A percentile compares a stretch with the other conserved stretches of the same genome.
Evolutionary conservation across 148 eudicot species (phyloP).

Genomic region (Linanthus parryae): DNA sequence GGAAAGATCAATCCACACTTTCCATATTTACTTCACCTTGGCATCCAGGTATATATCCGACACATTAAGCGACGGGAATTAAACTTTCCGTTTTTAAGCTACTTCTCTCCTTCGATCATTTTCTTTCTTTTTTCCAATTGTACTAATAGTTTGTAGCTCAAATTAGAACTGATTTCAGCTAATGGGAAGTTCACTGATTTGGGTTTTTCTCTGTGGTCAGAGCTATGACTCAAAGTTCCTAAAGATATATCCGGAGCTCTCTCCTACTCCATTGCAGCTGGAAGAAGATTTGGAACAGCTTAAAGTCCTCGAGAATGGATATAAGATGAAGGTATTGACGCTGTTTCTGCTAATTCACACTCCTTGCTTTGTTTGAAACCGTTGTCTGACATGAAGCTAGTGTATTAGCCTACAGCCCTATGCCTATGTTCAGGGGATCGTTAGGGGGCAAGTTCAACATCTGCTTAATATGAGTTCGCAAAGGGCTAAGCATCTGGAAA

Average conservation of each 20-base stretch:
- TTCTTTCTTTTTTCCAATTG: neutral
- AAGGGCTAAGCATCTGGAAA: too few species aligned
- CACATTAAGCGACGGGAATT: neutral
- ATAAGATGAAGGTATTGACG: conserved; percentile 61
- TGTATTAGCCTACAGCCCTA: too few species aligned
- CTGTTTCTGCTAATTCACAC: neutral
- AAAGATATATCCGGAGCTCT: conserved; percentile 57
- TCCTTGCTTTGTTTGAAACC: too few species aligned
- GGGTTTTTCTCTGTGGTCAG: conserved; percentile 22
- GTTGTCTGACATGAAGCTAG: too few species aligned
- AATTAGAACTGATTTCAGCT: too few species aligned
- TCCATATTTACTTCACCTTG: conserved; percentile 85
- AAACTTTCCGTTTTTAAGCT: neutral
- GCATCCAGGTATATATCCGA: conserved; percentile 59
- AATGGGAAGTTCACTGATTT: too few species aligned
- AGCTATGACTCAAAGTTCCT: conserved; percentile 75
- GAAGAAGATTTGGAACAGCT: conserved; percentile 93
- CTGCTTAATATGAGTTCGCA: too few species aligned
- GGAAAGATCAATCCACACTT: conserved; percentile 71
- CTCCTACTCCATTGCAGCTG: conserved; percentile 74
- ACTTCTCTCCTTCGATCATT: neutral
- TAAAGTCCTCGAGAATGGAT: conserved; percentile 90
- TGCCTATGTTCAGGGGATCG: too few species aligned
- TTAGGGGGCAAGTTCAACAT: too few species aligned
- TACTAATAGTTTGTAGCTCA: neutral